Evolutionary conservation across 1,284 basidiomycete species (phyloP).

Genomic region (Tremellales sp.): DNA sequence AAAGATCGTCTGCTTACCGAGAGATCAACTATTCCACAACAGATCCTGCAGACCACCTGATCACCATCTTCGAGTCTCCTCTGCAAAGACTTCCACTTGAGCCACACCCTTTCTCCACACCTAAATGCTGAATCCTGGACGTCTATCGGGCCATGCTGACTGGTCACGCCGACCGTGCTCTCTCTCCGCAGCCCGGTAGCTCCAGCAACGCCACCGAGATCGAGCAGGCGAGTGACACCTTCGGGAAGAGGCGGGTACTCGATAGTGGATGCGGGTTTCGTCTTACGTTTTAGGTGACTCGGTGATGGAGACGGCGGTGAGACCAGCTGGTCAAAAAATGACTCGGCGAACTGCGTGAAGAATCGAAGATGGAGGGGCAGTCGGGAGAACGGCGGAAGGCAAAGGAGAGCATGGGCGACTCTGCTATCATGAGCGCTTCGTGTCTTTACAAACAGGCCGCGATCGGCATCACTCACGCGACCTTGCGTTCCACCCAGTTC

Average conservation of each 20-base stretch:
- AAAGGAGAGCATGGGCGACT: slow-evolving; percentile 40
- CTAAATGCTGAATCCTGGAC: slow-evolving; percentile 60
- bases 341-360: slow-evolving; percentile 57
- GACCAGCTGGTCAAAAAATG: slow-evolving; percentile 15
- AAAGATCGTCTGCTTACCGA: not conserved
- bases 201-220: slow-evolving; percentile 71
- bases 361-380: slow-evolving; percentile 56
- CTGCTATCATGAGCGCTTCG: slow-evolving; percentile 11
- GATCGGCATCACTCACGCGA: slow-evolving; percentile 26
- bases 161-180: slow-evolving; percentile 50
- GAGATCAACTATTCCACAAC: slow-evolving; percentile 28
- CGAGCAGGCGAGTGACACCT: slow-evolving; percentile 56
- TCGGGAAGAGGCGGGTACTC: slow-evolving; percentile 50
- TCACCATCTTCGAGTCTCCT: slow-evolving; percentile 28
- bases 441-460: not conserved
- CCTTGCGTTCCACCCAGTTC: slow-evolving; percentile 37
- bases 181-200: slow-evolving; percentile 54
- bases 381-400: slow-evolving; percentile 29
- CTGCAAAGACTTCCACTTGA: slow-evolving; percentile 18
- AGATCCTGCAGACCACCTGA: slow-evolving; percentile 56
- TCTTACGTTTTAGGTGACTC: slow-evolving; percentile 7
- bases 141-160: slow-evolving; percentile 53
- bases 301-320: not conserved
- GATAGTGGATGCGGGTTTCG: too few relatives aligned
- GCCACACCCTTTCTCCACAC: slow-evolving; percentile 17